Evolutionary conservation across 345 rosid genomes (phyloP), one percentile per base, ranked within the genome.

Genomic region (Rhizophora mangle): DNA sequence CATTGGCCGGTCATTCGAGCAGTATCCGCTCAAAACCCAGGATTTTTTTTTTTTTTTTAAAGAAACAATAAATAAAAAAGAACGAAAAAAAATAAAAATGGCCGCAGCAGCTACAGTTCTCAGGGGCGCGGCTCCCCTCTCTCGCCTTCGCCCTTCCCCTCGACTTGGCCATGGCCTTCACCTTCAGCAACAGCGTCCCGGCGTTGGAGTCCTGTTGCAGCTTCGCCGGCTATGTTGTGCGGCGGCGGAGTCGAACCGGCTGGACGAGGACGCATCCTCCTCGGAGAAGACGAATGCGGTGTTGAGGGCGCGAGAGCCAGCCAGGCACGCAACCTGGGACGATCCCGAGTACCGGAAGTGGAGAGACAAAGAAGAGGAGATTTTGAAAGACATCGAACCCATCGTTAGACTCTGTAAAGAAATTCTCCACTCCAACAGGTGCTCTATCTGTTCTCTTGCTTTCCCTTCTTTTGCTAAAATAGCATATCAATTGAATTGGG

Each of bases 391-490:
- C 72, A 77, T 91, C 59, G 82, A 80, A 74, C 86, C 97, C 31
- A 75, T 77, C 19, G 58, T 79, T 74, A 72, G 72, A 30, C 87
- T 84, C 37, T 55, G 87, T 22, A 91, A 89, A 79, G 87, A 84
- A 22, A 88, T 94, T 80, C 85, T 94, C 72, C 98, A 91, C 77
- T 88, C 98, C 0, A 73, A 79, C 67, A 82, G 87, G 98, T 94
- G 19, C 49, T 34, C 37, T 7, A 34, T 34, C 37, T 34, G 37
- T 34, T 34, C 49, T 70, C 29, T 37, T 22, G 69, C 49, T 49
- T 0, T 7, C 31, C 29, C 5, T 18, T 58, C 60, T 43, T 1
- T 37, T 10, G 49, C 19, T 43, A 43, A 13, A 43, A 3, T 13
- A 43, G 3, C 49, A 0, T 43, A 43, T 43, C 49, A 13, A 15